Base-by-base conservation (phyloP, 768 basidiomycete genomes). In the Hygrophoropsis aurantiaca region DNA sequence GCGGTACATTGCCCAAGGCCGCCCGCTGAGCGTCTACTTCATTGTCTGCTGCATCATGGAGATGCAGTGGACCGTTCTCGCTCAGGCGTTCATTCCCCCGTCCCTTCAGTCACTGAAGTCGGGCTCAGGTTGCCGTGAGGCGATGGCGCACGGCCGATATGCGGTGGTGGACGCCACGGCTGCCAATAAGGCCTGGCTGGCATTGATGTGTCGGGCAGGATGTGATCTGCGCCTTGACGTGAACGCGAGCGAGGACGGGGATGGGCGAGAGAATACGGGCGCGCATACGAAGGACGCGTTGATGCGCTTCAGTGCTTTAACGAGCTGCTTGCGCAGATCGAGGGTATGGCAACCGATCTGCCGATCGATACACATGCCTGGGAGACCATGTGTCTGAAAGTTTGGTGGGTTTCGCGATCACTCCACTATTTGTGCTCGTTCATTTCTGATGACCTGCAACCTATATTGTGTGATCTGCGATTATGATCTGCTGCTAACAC, bases 321-420 rank as follows among this genome's bases (percentile, higher is more conserved):
- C 8, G 88, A 91, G 52, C 74, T 94, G 30, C 73, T 89, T 27
- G 68, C 76, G 5, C 90, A 92, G 61, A 85, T 93, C 42, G 81
- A 90, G 59, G 87, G 86, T 51, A 83, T 93, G 81, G 89, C 91
- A 11, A 70, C 73, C 3, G 86, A 90, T 49, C 90, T 88, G 11
- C 77, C 85, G 0, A 57, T 85, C 26, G 91, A 94, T 61, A 89
- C 87, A n/a, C 94, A 92, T 65, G 83, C 88, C 42, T 93, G 86
- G 85, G 91, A 94, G 60, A 93, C 91, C 0, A 85, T 94, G n/a
- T n/a, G 84, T 89, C 91, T 9, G 91, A 94, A 61, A 87, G 87
- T 54, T 65, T 94, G 75, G 91, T 90, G 55, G 39, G 80, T 66
- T 33, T 18, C 41, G 20, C 46, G 44, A 10, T 19, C 19, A n/a